Conservation (phyloP, 176 grass and related monocot species). For the Pontederia paniculata region DNA sequence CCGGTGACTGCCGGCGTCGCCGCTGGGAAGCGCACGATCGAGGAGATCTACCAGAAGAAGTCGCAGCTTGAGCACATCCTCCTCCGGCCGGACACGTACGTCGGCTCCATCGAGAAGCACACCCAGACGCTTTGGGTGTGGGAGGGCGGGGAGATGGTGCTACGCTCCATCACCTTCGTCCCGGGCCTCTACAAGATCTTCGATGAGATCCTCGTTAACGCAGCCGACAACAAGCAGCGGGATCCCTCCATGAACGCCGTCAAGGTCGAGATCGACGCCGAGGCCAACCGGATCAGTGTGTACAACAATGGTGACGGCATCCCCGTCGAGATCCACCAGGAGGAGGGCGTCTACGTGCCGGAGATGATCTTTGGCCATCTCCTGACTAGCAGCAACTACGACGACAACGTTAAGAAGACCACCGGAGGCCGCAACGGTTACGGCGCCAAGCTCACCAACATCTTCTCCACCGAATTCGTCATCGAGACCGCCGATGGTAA, state of each 20-base stretch:
- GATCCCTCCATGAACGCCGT: slow-evolving; percentile 71
- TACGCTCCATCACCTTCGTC: slow-evolving; percentile 51
- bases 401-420: slow-evolving; percentile 80
- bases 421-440: slow-evolving; percentile 94
- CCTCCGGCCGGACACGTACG: slow-evolving; percentile 81
- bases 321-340: slow-evolving; percentile 78
- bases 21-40: slow-evolving; percentile 47
- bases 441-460: slow-evolving; percentile 90
- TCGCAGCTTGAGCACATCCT: slow-evolving; percentile 93
- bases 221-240: slow-evolving; percentile 95
- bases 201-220: slow-evolving; percentile 97
- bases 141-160: slow-evolving; percentile 46
- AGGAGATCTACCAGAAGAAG: slow-evolving; percentile 91
- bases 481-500: slow-evolving; percentile 70
- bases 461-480: slow-evolving; percentile 90
- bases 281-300: slow-evolving; percentile 43
- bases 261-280: slow-evolving; percentile 66
- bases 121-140: slow-evolving; percentile 66
- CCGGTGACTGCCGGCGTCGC: not conserved
- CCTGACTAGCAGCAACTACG: slow-evolving; percentile 92
- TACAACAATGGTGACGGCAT: slow-evolving; percentile 90
- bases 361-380: slow-evolving; percentile 95
- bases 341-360: slow-evolving; percentile 83
- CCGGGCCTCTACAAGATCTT: slow-evolving; percentile 98
- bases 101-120: slow-evolving; percentile 79